Base-by-base conservation (phyloP, 768 basidiomycete species). In the Cyathus striatus region DNA sequence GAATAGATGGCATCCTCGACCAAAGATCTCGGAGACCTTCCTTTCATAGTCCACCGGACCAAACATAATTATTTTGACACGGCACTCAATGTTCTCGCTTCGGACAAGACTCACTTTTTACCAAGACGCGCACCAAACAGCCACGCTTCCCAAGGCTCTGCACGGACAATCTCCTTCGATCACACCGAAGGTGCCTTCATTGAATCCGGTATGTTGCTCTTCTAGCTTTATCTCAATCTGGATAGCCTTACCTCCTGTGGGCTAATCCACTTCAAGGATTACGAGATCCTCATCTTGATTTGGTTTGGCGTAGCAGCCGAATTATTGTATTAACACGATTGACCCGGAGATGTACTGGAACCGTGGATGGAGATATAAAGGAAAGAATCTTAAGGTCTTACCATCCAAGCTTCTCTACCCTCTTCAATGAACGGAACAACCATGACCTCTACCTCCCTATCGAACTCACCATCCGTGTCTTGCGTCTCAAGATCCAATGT, bases 171-270 rank as follows among this genome's bases (percentile, higher is more conserved):
- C 46, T 33, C 40, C 42, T 51, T 52, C 40, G 55, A 63, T 62
- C 54, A 56, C 42, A 42, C 57, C 57, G 59, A 58, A 51, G 49
- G 23, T 44, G 20, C 38, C 41, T 9, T 7, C 56, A 55, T 48
- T 22, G 26, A 53, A 46, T 23, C 50, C 54, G 61, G 56, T 47
- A 48, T 50, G 40, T 48, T 47, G 44, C 50, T 54, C 48, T 56
- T 55, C 53, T 55, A 52, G 50, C 49, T 48, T 36, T 49, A 49
- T 50, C 52, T 47, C 43, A 48, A 50, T 57, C 50, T 58, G 63
- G 53, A 66, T 55, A 58, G 61, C 57, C 49, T 64, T 63, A 54
- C 57, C 49, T 50, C 65, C 60, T 61, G 51, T 60, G 42, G 63
- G 58, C 37, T 60, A 62, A 63, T 44, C 47, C 49, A 44, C 45